Evolutionary conservation across 805 yeast genomes (phyloP), one percentile per base, ranked within the genome.

Genomic region (Geotrichum ghanense): DNA sequence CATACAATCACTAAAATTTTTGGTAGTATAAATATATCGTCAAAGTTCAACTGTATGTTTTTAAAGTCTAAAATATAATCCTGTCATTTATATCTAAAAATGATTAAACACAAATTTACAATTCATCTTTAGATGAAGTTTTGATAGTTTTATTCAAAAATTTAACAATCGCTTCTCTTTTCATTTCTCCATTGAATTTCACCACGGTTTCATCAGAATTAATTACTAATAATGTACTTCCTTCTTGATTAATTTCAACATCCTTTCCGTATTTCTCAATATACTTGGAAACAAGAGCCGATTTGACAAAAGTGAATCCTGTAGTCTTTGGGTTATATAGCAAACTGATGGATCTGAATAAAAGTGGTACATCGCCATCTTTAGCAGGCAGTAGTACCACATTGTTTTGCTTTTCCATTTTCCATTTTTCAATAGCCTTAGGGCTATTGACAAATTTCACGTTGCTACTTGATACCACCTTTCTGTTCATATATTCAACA

Each of bases 401-500:
- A 31, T 31, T 31, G 37, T n/a, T 5, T 19, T 31, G 12, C 17
- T 31, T 31, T 6, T 31, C 37, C 7, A 6, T 31, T 19, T 31
- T 31, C 37, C 37, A 31, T 12, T 31, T 31, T 6, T 31, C 16
- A 16, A 31, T n/a, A 31, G 19, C 37, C 16, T 31, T 31, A 12
- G 37, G 16, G 17, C 37, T 31, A 12, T 16, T 31, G 19, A 31
- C 5, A 6, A n/a, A 19, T 19, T 31, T 31, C 5, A 31, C 37
- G 16, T 31, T 31, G 17, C 37, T 31, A 19, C 37, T 31, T n/a
- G 12, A 5, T n/a, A 31, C 17, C 6, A 31, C 37, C 17, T 31
- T 31, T n/a, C 16, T 31, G 17, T 19, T 61, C 95, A 92, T 82
- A 68, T 76, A 85, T 42, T 74, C 72, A 43, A 78, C 76, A 55